Conservation (phyloP, 164 flowering plant species). For the Amborella trichopoda region DNA sequence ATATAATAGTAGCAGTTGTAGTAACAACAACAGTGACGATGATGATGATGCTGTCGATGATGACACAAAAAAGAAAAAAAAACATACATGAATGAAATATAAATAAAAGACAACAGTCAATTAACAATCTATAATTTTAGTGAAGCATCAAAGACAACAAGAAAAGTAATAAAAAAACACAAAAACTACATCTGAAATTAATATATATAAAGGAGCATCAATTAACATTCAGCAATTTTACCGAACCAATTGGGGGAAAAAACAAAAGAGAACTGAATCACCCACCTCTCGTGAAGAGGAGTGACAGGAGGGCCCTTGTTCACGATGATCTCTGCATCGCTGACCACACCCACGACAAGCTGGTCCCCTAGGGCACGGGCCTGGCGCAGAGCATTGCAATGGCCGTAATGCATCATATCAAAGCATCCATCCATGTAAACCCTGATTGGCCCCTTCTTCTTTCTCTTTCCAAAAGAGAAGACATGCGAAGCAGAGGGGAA, state of each 20-base stretch:
- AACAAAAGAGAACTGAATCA: background rate
- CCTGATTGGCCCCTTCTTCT: constrained; percentile 53
- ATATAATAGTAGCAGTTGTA: too few relatives aligned
- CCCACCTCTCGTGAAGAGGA: constrained; percentile 71
- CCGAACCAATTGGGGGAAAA: background rate
- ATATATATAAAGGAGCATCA: too few relatives aligned
- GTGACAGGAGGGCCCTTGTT: constrained; percentile 97
- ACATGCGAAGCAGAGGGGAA: constrained; percentile 7
- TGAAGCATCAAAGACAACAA: too few relatives aligned
- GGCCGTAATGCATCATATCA: constrained; percentile 99
- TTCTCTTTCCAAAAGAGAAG: constrained; percentile 3
- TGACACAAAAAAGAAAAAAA: too few relatives aligned
- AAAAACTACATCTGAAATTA: too few relatives aligned
- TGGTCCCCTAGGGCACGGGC: constrained; percentile 93
- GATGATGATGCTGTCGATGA: too few relatives aligned
- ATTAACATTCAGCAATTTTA: background rate
- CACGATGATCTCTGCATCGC: constrained; percentile 82
- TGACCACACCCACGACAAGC: constrained; percentile 88
- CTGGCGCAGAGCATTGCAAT: constrained; percentile 91
- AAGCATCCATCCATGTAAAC: constrained; percentile 99
- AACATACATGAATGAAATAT: too few relatives aligned
- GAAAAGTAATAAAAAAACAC: too few relatives aligned
- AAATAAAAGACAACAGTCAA: too few relatives aligned
- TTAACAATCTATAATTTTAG: too few relatives aligned
- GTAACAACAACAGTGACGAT: too few relatives aligned